These are phyloP conservation scores for Cinnamomum micranthum DNA, from an alignment of 164 flowering plant species.

Conservation along the genomic window DNA sequence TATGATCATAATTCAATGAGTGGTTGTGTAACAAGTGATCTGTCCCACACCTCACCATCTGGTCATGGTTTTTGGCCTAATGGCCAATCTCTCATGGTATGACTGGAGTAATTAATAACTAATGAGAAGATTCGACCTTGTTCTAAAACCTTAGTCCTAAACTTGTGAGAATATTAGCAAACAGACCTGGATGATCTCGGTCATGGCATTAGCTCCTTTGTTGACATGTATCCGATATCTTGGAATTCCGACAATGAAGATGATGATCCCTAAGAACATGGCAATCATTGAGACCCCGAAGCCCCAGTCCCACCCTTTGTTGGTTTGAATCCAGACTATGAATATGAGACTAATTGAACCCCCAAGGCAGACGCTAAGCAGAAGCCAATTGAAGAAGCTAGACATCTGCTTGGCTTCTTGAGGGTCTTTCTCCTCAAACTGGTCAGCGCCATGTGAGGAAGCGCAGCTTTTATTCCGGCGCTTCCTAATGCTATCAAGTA, in stretches of 20 bases:
- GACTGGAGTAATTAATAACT: too few species aligned
- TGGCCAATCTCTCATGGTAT: too few species aligned
- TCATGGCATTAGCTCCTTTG: constrained; percentile 18
- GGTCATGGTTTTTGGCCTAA: background rate
- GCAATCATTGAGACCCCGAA: constrained; percentile 39
- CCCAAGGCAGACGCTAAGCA: constrained; percentile 45
- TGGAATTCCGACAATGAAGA: constrained; percentile 42
- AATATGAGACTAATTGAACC: constrained; percentile 47
- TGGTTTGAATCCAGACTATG: constrained; percentile 57
- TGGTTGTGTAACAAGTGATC: too few species aligned
- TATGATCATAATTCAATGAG: too few species aligned
- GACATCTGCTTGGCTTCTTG: constrained; percentile 53
- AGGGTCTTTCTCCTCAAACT: constrained; percentile 64
- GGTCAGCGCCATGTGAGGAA: constrained; percentile 76
- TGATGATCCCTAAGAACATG: constrained; percentile 37
- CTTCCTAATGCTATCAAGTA: constrained; percentile 50
- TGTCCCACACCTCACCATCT: background rate
- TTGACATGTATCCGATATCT: constrained; percentile 38
- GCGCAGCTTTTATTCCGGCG: constrained; percentile 52
- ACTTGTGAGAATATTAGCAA: too few species aligned
- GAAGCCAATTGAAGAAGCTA: constrained; percentile 57
- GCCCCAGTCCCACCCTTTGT: constrained; percentile 68
- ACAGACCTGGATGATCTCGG: constrained; percentile 35
- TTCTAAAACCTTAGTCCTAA: too few species aligned
- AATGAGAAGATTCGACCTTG: too few species aligned